Evolutionary conservation across 306 rosid genomes (phyloP), one percentile per base, ranked within the genome.

Genomic region (Inga oerstediana): DNA sequence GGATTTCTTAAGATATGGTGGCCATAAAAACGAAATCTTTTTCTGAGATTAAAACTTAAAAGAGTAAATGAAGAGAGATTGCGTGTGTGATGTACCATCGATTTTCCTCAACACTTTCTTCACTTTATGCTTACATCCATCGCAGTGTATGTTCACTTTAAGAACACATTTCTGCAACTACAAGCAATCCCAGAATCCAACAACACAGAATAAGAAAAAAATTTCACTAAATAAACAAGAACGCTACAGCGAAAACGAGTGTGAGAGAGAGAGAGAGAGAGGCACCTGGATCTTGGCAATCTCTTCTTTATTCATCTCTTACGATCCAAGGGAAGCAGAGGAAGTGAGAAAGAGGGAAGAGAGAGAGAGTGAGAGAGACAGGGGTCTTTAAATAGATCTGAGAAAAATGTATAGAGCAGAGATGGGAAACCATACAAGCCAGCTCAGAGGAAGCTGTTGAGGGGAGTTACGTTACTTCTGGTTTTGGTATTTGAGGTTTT

Each of bases 131-230:
- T 92, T 97, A 80, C 99, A 97, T 24, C 99, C 99, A 67, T 94
- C 99, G 66, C 99, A 97, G 88, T 97, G 99, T 15, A 97, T 92
- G 86, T 97, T 97, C 86, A 97, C 99, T 84, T 92, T 94, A 71
- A 97, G 97, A 80, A 90, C 97, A 88, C 94, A 92, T 94, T 91
- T 96, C 99, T 96, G 91, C 89, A 87, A 69, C 83, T 74, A 84
- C 90, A 90, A 85, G 81, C 76, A 89, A 84, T 75, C 77, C 88
- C 86, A 83, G 74, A 82, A 66, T 78, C 81, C 76, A 75, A 10
- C 43, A 39, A 39, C 43, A 74, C 39, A 70, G 83, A 76, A 80
- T 46, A 77, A 77, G 89, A 84, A 72, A 70, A 58, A 79, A 44
- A 77, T 41, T 82, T 49, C 74, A 64, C 77, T 73, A 27, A 76